A percentile compares a stretch with the other conserved stretches of the same genome.
These are phyloP conservation scores for Ophidiomyces ophidiicola DNA, from an alignment of 2,329 filamentous ascomycete species.

Conservation along the genomic window DNA sequence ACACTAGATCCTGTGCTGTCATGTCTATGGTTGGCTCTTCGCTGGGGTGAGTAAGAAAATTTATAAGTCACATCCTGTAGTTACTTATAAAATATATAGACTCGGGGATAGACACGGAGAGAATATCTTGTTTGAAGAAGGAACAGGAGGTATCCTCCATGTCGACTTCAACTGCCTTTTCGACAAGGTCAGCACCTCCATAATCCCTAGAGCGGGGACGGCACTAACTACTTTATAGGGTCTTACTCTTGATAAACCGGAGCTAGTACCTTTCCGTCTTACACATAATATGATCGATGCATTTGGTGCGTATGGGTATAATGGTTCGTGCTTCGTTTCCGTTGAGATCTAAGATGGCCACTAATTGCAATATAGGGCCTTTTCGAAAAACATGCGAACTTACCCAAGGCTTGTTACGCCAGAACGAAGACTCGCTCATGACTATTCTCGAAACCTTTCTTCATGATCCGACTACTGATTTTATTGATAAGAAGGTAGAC, in stretches of 20 bases:
- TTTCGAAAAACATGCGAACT: conserved; percentile 86
- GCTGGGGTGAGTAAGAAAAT: conserved; percentile 43
- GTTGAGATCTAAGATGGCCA: not conserved
- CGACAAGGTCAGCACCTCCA: conserved; percentile 51
- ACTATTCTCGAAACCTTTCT: conserved; percentile 95
- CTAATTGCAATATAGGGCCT: conserved; percentile 42
- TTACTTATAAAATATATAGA: conserved; percentile 25
- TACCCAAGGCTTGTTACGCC: conserved; percentile 67
- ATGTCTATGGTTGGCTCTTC: conserved; percentile 99
- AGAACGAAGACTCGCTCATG: conserved; percentile 93
- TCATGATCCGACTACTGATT: conserved; percentile 89
- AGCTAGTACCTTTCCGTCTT: conserved; percentile 87
- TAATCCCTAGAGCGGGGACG: not conserved
- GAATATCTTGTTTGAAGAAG: conserved; percentile 90
- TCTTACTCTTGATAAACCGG: conserved; percentile 84
- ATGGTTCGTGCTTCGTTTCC: conserved; percentile 46
- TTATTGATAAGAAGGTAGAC: conserved; percentile 58
- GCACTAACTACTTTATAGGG: conserved; percentile 39
- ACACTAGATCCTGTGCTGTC: conserved; percentile 87
- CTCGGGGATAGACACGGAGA: conserved; percentile 93
- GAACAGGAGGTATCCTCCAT: conserved; percentile 86
- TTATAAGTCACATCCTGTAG: not conserved
- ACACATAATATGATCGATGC: conserved; percentile 98
- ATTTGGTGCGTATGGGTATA: conserved; percentile 88
- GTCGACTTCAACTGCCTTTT: conserved; percentile 99